These are phyloP conservation scores for Didymella lethalis DNA, from an alignment of 2,329 filamentous ascomycete species.

Conservation along the genomic window DNA sequence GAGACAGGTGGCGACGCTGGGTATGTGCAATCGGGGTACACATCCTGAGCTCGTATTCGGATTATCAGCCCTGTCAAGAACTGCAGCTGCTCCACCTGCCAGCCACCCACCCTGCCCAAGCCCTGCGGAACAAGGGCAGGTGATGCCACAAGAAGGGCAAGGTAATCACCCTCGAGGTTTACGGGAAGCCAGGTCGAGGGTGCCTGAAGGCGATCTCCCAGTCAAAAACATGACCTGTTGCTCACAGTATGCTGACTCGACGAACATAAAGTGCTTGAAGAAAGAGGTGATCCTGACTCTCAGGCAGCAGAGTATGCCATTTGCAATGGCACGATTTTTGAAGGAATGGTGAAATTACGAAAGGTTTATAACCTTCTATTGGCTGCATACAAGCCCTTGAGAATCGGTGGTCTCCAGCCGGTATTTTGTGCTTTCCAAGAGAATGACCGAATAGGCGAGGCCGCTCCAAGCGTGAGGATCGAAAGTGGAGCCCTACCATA, in stretches of 20 bases:
- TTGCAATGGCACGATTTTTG: too few species aligned
- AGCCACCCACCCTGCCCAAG: constrained; percentile 22
- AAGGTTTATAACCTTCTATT: too few species aligned
- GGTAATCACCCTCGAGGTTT: constrained; percentile 40
- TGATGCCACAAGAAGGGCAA: constrained; percentile 12
- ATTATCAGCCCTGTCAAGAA: constrained; percentile 25
- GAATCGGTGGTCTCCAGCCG: too few species aligned
- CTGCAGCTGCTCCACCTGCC: constrained; percentile 21
- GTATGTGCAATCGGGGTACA: constrained; percentile 23
- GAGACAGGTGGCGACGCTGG: constrained; percentile 31
- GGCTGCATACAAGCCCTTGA: too few species aligned
- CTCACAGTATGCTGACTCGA: constrained; percentile 28
- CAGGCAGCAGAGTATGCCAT: too few species aligned
- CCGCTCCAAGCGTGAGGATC: neutral
- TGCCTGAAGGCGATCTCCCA: constrained; percentile 45
- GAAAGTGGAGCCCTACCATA: constrained; percentile 3
- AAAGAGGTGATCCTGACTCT: neutral
- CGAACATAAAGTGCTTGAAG: neutral
- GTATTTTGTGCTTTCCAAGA: too few species aligned
- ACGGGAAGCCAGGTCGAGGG: constrained; percentile 52
- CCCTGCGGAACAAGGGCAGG: constrained; percentile 4
- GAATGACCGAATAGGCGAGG: neutral
- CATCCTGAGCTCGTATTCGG: constrained; percentile 30
- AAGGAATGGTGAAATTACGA: too few species aligned
- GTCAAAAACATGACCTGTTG: constrained; percentile 32